Conservation (phyloP, 192 early-diverging fungal species). For the Coemansia sp. region DNA sequence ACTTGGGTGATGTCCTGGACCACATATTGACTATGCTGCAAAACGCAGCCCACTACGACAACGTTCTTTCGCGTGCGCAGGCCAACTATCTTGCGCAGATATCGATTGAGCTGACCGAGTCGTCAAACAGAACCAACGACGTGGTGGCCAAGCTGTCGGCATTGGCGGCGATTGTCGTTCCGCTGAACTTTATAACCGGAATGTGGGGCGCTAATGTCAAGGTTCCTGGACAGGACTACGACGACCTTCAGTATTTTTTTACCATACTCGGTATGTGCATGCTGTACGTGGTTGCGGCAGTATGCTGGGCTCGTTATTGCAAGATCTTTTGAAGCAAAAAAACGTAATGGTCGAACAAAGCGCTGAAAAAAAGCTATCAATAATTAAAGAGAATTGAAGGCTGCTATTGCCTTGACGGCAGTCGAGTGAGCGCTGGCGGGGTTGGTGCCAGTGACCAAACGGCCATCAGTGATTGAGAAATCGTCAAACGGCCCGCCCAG, state of each 20-base stretch:
- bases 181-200: constrained; percentile 88
- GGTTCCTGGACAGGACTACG: constrained; percentile 52
- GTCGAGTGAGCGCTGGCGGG: constrained; percentile 64
- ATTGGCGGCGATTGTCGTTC: constrained; percentile 86
- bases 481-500: constrained; percentile 54
- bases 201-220: constrained; percentile 65
- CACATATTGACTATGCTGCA: constrained; percentile 80
- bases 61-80: constrained; percentile 69
- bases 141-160: constrained; percentile 89
- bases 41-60: constrained; percentile 76
- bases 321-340: constrained; percentile 39
- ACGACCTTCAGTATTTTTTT: constrained; percentile 51
- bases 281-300: constrained; percentile 38
- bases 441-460: constrained; percentile 72
- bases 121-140: constrained; percentile 82
- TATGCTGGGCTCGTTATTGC: constrained; percentile 37
- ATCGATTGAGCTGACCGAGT: constrained; percentile 73
- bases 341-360: background rate
- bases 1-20: constrained; percentile 81
- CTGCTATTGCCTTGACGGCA: constrained; percentile 44
- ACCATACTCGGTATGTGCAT: constrained; percentile 42
- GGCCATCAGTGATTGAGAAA: constrained; percentile 59
- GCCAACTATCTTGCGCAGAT: constrained; percentile 77
- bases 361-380: background rate
- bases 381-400: constrained; percentile 30